A percentile compares a stretch with the other conserved stretches of the same genome.
Conservation (phyloP, 2,329 filamentous ascomycete species). For the Magnaporthiopsis rhizophila region DNA sequence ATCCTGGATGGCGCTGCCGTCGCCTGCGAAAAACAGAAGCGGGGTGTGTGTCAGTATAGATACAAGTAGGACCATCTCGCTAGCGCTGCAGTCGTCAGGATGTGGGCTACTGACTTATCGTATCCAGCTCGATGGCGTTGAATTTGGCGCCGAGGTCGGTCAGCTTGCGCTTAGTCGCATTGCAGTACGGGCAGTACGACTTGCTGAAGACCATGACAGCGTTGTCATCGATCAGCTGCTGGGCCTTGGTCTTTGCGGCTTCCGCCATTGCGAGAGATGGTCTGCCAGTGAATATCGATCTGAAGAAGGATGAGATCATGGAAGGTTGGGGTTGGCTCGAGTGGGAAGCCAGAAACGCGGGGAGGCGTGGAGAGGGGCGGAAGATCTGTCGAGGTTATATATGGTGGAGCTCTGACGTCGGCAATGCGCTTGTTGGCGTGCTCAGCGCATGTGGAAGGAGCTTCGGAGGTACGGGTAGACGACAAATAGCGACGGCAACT, state of each 20-base stretch:
- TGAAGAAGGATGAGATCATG: conserved; percentile 39
- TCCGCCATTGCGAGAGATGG: conserved; percentile 65
- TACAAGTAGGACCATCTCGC: background rate
- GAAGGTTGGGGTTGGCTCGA: background rate
- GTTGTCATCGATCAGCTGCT: conserved; percentile 84
- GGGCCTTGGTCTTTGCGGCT: conserved; percentile 73
- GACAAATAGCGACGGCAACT: background rate
- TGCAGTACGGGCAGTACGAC: conserved; percentile 93
- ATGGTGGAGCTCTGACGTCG: conserved; percentile 4
- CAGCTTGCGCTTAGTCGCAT: conserved; percentile 67
- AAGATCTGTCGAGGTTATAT: background rate
- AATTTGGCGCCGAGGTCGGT: conserved; percentile 63
- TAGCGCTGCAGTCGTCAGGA: background rate
- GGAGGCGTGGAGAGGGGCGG: background rate
- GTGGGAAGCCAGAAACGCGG: background rate
- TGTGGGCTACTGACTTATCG: conserved; percentile 55
- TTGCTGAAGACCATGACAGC: conserved; percentile 93
- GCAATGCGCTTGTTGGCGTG: background rate
- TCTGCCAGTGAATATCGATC: conserved; percentile 57
- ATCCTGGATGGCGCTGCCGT: conserved; percentile 74
- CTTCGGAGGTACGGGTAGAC: background rate
- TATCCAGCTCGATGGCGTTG: conserved; percentile 73
- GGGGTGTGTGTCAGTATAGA: background rate
- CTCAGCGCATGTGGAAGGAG: background rate
- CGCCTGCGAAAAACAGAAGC: conserved; percentile 45